Percentiles rank a stretch among this genome's conserved stretches.
Conservation (phyloP, 768 basidiomycete genomes). For the Chiua virens region DNA sequence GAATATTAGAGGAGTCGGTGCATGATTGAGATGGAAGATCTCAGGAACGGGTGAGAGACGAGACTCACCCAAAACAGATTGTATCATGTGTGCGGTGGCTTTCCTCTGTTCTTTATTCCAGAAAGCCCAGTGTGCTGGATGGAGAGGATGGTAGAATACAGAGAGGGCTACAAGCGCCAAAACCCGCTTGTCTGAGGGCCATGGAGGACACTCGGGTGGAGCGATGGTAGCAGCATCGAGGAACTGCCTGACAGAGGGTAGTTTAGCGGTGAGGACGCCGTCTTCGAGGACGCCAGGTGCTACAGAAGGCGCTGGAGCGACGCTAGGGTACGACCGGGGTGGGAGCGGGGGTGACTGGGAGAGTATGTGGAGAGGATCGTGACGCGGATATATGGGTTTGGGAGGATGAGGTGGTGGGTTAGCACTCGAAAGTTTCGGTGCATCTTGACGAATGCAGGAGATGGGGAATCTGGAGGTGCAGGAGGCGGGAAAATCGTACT, state of each 20-base stretch:
- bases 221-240: conserved; percentile 42
- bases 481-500: conserved; percentile 24
- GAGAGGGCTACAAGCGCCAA: conserved; percentile 61
- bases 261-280: conserved; percentile 45
- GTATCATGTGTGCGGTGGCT: conserved; percentile 51
- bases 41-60: not conserved
- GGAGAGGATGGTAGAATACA: conserved; percentile 52
- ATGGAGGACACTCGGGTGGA: conserved; percentile 39
- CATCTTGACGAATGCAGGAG: conserved; percentile 39
- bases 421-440: conserved; percentile 20
- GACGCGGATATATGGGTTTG: conserved; percentile 27
- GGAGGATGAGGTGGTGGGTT: conserved; percentile 24
- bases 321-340: conserved; percentile 21
- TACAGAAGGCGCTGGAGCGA: conserved; percentile 25
- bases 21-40: conserved; percentile 2
- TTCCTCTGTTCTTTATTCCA: conserved; percentile 54
- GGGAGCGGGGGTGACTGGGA: conserved; percentile 19
- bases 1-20: conserved; percentile 4
- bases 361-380: conserved; percentile 33
- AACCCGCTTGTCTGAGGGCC: conserved; percentile 41
- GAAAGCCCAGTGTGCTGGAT: conserved; percentile 63
- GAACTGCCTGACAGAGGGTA: conserved; percentile 49
- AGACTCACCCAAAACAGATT: conserved; percentile 53
- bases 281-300: conserved; percentile 37
- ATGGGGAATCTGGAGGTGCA: conserved; percentile 33